phyloP scores from a whole-genome alignment of 75 land plant genomes.

The Pinus taeda region DNA sequence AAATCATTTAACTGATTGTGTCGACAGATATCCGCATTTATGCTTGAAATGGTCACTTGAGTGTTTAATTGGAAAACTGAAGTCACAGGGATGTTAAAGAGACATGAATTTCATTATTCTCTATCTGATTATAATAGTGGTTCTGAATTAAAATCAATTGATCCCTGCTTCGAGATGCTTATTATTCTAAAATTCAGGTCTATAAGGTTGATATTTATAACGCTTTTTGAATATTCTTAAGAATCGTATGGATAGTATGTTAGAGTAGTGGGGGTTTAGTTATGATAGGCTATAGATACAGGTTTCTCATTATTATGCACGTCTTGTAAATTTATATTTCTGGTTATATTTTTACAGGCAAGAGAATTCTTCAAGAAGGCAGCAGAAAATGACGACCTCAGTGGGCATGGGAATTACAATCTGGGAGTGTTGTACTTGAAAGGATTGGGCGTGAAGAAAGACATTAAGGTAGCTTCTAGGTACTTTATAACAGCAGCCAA shows the following conservation, averaged over 20 bases:
- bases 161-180: not conserved
- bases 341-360: conserved; percentile 64
- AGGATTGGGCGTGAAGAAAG: conserved; percentile 83
- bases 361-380: conserved; percentile 91
- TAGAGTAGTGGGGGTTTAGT: not conserved
- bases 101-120: too few species aligned
- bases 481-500: conserved; percentile 71
- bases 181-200: not conserved
- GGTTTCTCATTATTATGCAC: not conserved
- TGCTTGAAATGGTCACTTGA: too few species aligned
- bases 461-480: conserved; percentile 57
- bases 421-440: conserved; percentile 86
- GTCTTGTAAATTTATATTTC: not conserved
- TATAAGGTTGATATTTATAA: not conserved
- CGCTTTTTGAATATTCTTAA: not conserved
- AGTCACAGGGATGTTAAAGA: too few species aligned
- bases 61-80: too few species aligned
- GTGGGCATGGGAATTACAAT: conserved; percentile 65
- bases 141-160: not conserved
- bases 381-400: conserved; percentile 72
- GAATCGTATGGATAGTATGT: not conserved
- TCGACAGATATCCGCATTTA: too few species aligned
- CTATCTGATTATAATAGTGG: not conserved
- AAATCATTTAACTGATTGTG: too few species aligned
- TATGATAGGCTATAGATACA: too few species aligned